Base-by-base conservation (phyloP, 1,284 basidiomycete species). In the Austropuccinia psidii region DNA sequence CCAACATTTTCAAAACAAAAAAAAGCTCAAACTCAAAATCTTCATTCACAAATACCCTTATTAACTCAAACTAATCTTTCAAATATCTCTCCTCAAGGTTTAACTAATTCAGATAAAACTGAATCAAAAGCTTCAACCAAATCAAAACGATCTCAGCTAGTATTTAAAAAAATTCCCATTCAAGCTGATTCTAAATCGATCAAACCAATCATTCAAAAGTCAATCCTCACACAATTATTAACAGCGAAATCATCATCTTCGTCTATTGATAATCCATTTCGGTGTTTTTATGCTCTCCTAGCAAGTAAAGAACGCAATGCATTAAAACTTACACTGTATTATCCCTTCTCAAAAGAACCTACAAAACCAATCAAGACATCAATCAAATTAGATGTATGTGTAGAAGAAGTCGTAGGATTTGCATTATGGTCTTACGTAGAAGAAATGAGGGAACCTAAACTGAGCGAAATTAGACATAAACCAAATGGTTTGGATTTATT, bases 391-490 rank as follows among this genome's bases (percentile, higher is more conserved):
- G 94, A 98, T 78, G 90, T 93, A 0, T 90, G 89, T 0, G 88
- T 98, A 19, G 96, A 98, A 80, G 95, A 98, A 80, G 90, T 96
- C 2, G 90, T 97, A 66, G 96, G 96, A 0, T 94, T 91, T 80
- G 89, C 90, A 0, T 80, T 98, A 49, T 97, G 88, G 87, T 89
- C 83, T 37, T 98, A 93, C 78, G 91, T 91, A 87, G 93, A 98
- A 78, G 88, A 91, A 77, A 86, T 85, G 0, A 88, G 91, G 85
- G 79, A 87, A 57, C 93, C 93, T 0, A 86, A 86, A 77, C 81
- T 96, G 35, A 87, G 89, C 77, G 87, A 88, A 61, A 66, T 72
- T 4, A 85, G 86, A 69, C 85, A 87, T 33, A 87, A 90, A 73
- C 84, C 86, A 37, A 87, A 86, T 77, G 83, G 86, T 80, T 83